Evolutionary conservation across 2,329 filamentous ascomycete species (phyloP).

Genomic region (Aspergillus sp.): DNA sequence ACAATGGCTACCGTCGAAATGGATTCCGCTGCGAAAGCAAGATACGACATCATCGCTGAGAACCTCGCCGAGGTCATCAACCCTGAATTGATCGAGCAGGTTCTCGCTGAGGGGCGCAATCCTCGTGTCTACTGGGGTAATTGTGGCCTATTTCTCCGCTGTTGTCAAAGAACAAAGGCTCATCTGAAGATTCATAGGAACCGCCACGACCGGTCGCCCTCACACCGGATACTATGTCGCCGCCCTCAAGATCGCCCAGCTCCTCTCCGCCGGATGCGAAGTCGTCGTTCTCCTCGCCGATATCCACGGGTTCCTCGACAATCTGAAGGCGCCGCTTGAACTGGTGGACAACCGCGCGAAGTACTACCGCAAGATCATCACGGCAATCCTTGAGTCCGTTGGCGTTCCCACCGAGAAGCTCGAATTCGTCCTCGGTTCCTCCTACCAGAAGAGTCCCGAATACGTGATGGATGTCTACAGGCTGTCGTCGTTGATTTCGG

Average conservation of each 20-base stretch:
- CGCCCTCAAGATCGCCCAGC: slow-evolving; percentile 85
- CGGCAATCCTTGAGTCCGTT: slow-evolving; percentile 73
- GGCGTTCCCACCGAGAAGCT: slow-evolving; percentile 79
- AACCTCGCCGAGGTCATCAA: slow-evolving; percentile 85
- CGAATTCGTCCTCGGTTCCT: slow-evolving; percentile 81
- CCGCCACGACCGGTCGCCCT: slow-evolving; percentile 7
- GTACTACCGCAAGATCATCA: slow-evolving; percentile 82
- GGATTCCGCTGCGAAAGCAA: slow-evolving; percentile 3
- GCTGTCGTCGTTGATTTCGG: slow-evolving; percentile 60
- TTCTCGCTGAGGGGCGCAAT: slow-evolving; percentile 35
- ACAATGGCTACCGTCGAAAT: not conserved
- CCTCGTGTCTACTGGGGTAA: slow-evolving; percentile 42
- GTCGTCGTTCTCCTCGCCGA: slow-evolving; percentile 74
- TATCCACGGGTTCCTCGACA: slow-evolving; percentile 61
- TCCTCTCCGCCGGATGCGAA: slow-evolving; percentile 81
- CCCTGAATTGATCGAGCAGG: slow-evolving; percentile 54
- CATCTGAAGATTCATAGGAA: slow-evolving; percentile 6
- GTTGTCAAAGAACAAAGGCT: slow-evolving; percentile 2
- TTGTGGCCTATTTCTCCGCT: not conserved
- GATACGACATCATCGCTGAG: slow-evolving; percentile 68
- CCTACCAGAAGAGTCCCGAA: slow-evolving; percentile 68
- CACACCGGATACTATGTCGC: slow-evolving; percentile 57
- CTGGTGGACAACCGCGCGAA: slow-evolving; percentile 79
- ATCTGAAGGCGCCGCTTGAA: slow-evolving; percentile 75
- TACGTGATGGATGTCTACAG: slow-evolving; percentile 92